Evolutionary conservation across 306 rosid genomes (phyloP), one percentile per base, ranked within the genome.

Genomic region (Cyclanthera cordifolia): DNA sequence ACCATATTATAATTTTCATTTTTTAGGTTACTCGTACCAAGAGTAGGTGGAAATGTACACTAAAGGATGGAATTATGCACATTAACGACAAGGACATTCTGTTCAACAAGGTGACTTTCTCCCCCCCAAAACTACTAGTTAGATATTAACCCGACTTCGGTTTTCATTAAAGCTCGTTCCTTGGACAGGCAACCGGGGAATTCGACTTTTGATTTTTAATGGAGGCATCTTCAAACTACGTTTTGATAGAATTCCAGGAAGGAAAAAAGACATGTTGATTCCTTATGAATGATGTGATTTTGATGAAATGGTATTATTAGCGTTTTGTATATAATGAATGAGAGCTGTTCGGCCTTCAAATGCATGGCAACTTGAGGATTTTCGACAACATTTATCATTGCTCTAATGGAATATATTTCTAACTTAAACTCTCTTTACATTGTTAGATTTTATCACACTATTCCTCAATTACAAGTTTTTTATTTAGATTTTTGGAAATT

Each of bases 1-100:
- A 27, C 65, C 21, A 16, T 57, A 20, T 15, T 6, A 43, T 60
- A 47, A 59, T 21, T 53, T 64, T 67, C 72, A 55, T 52, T 68
- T 74, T 20, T 53, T 60, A 94, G 99, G 99, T 94, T 75, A 86
- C 97, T 10, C 97, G 99, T 54, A 94, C 99, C 53, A 94, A 94
- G 85, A 94, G 97, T 84, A 88, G 55, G 90, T 94, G 99, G 99
- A 94, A 90, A 68, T 94, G 99, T 86, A 82, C 90, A 23, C 75
- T 94, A 74, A 94, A 90, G 84, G 99, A 94, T 80, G 99, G 99
- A 72, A 84, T 94, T 77, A 90, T 94, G 97, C 99, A 78, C 76
- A 94, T 94, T 80, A 88, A 90, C 77, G 75, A 94, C 54, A 94
- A 85, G 86, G 99, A 94, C 82, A 70, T 90, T 79, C 99, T 94